phyloP scores from a whole-genome alignment of 2,329 filamentous ascomycete species.

The Penicillium frequentans region DNA sequence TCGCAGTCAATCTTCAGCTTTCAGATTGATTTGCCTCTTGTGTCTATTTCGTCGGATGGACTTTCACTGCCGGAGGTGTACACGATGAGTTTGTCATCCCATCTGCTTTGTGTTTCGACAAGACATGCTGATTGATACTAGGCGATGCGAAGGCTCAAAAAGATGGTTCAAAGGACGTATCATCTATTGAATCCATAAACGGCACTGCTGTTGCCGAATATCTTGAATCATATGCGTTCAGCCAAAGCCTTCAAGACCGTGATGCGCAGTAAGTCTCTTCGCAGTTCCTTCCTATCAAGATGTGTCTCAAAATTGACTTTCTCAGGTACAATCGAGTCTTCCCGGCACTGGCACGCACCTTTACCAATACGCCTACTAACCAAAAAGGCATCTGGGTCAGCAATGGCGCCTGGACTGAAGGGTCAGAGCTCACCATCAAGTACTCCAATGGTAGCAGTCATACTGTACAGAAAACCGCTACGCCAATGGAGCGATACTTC shows the following conservation, averaged over 20 bases:
- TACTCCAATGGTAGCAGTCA: conserved; percentile 22
- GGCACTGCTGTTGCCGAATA: conserved; percentile 53
- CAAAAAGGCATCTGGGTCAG: conserved; percentile 21
- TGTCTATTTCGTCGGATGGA: conserved; percentile 64
- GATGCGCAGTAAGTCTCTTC: conserved; percentile 52
- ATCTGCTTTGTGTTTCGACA: background rate
- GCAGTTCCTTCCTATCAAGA: background rate
- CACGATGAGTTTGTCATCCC: conserved; percentile 14
- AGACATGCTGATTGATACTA: conserved; percentile 6
- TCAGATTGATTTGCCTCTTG: conserved; percentile 43
- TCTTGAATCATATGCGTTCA: conserved; percentile 46
- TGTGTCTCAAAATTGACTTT: conserved; percentile 2
- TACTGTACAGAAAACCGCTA: conserved; percentile 16
- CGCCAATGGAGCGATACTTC: conserved; percentile 21
- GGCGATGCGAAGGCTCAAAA: conserved; percentile 17
- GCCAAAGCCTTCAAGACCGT: conserved; percentile 54
- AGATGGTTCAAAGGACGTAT: conserved; percentile 37
- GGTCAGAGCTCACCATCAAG: conserved; percentile 14
- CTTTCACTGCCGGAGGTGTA: conserved; percentile 59
- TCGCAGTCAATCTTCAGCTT: conserved; percentile 50
- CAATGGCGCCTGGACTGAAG: conserved; percentile 22
- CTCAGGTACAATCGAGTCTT: conserved; percentile 26
- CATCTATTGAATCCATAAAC: conserved; percentile 57
- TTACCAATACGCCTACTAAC: conserved; percentile 17
- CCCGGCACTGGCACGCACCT: conserved; percentile 19